Conservation (phyloP, 2,329 filamentous ascomycete species). For the Talaromyces sp. region DNA sequence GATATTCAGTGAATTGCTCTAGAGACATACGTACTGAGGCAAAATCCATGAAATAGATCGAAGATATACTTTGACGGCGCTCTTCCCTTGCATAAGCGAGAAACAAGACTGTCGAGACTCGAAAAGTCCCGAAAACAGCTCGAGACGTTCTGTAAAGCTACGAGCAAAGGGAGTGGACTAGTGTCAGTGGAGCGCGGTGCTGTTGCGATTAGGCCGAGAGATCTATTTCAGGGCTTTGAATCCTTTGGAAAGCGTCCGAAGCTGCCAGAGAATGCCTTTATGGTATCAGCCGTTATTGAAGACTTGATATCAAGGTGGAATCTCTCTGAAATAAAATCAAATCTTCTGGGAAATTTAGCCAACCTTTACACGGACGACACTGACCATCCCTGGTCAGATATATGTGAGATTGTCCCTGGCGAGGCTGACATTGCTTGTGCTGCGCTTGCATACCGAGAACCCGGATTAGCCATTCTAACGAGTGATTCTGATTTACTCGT, state of each 20-base stretch:
- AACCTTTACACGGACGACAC: conserved; percentile 18
- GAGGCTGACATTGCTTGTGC: conserved; percentile 85
- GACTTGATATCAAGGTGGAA: conserved; percentile 51
- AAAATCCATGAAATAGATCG: conserved; percentile 40
- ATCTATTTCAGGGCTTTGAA: conserved; percentile 22
- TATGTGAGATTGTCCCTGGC: conserved; percentile 63
- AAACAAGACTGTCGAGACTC: conserved; percentile 58
- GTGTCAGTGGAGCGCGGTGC: neutral
- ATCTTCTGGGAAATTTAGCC: conserved; percentile 10
- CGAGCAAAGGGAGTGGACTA: conserved; percentile 22
- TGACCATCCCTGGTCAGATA: conserved; percentile 28
- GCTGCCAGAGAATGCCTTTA: conserved; percentile 59
- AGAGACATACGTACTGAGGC: conserved; percentile 8
- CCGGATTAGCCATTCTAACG: conserved; percentile 62
- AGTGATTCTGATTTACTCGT: conserved; percentile 84
- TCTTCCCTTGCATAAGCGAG: conserved; percentile 63
- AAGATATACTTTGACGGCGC: conserved; percentile 83
- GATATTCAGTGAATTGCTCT: neutral
- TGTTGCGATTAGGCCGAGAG: conserved; percentile 14
- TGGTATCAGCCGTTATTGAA: conserved; percentile 74
- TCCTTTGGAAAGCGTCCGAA: conserved; percentile 23
- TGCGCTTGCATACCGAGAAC: conserved; percentile 47
- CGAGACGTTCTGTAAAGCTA: conserved; percentile 42
- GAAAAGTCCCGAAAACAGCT: conserved; percentile 55
- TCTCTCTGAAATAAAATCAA: conserved; percentile 18